phyloP scores from a whole-genome alignment of 805 yeast species.

The Tetrapisispora iriomotensis region DNA sequence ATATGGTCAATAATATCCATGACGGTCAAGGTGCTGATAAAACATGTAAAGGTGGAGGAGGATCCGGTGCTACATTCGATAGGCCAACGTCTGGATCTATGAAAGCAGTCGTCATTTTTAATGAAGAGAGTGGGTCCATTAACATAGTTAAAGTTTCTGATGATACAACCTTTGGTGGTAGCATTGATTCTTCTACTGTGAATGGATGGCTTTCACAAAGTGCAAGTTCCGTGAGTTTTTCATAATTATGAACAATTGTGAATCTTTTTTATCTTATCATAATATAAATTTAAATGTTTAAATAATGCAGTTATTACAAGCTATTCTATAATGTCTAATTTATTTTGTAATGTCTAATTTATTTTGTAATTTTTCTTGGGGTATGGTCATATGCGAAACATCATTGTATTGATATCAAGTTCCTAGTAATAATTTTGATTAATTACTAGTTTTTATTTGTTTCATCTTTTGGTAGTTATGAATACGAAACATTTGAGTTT shows the following conservation, averaged over 20 bases:
- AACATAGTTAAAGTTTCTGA: conserved; percentile 54
- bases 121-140: conserved; percentile 36
- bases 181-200: conserved; percentile 50
- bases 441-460: too few relatives aligned
- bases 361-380: too few relatives aligned
- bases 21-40: conserved; percentile 56
- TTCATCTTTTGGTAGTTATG: conserved; percentile 1
- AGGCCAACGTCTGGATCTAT: conserved; percentile 73
- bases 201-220: conserved; percentile 41
- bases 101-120: conserved; percentile 86
- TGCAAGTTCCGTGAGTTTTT: conserved; percentile 38
- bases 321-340: too few relatives aligned
- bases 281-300: too few relatives aligned
- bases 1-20: conserved; percentile 74
- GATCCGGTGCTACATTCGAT: conserved; percentile 71
- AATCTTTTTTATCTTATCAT: too few relatives aligned
- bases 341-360: too few relatives aligned
- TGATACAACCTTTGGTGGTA: conserved; percentile 36
- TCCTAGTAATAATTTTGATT: too few relatives aligned
- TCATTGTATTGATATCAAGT: too few relatives aligned
- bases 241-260: too few relatives aligned
- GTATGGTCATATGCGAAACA: too few relatives aligned
- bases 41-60: conserved; percentile 51
- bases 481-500: conserved; percentile 11
- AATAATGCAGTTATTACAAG: too few relatives aligned